Conservation (phyloP, 2,329 filamentous ascomycete genomes). For the Alternaria atra region DNA sequence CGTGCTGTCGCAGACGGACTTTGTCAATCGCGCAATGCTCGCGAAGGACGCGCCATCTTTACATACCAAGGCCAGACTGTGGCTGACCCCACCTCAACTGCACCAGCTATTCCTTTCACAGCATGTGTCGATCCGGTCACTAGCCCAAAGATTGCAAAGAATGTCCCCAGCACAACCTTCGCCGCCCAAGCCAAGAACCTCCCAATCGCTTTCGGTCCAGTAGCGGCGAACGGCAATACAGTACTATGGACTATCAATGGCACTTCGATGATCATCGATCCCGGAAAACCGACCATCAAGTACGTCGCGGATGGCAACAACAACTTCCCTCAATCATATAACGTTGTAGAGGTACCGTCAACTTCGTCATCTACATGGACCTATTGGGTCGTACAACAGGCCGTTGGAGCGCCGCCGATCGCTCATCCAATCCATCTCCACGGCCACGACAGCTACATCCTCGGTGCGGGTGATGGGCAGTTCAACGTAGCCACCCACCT, state of each 20-base stretch:
- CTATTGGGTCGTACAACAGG: constrained; percentile 59
- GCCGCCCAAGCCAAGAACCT: constrained; percentile 36
- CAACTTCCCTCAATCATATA: constrained; percentile 51
- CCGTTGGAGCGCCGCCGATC: constrained; percentile 47
- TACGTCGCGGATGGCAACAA: constrained; percentile 55
- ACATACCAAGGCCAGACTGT: constrained; percentile 48
- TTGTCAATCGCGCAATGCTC: constrained; percentile 34
- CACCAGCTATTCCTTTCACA: constrained; percentile 32
- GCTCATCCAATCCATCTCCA: constrained; percentile 46
- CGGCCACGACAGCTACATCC: constrained; percentile 37
- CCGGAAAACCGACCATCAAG: constrained; percentile 58
- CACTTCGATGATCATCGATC: constrained; percentile 59
- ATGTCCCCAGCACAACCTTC: constrained; percentile 43
- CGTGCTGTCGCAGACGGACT: constrained; percentile 36
- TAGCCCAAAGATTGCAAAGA: constrained; percentile 48
- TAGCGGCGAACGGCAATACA: constrained; percentile 34
- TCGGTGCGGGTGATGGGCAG: constrained; percentile 46
- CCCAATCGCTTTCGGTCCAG: constrained; percentile 42
- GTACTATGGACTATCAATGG: constrained; percentile 54
- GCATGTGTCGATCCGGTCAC: constrained; percentile 49
- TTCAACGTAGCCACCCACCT: constrained; percentile 23
- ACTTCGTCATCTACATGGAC: constrained; percentile 47
- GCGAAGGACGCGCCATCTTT: constrained; percentile 50
- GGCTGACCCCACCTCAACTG: constrained; percentile 46
- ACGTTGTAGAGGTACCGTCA: constrained; percentile 54